Evolutionary conservation across 2,329 filamentous ascomycete genomes (phyloP).

Genomic region (Helicocarpus griseus): DNA sequence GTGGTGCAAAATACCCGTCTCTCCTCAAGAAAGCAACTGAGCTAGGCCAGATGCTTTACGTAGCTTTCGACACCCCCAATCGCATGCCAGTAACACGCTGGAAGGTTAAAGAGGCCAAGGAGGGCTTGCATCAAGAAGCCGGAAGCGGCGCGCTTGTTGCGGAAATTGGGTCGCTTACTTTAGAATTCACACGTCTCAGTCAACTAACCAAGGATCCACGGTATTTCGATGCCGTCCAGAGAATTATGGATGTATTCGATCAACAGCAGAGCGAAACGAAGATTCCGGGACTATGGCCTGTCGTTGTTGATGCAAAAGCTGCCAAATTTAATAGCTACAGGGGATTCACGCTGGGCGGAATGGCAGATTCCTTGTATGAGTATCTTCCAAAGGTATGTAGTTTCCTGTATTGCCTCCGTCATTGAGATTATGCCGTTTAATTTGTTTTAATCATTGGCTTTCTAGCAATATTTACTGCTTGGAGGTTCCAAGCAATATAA

Average conservation of each 20-base stretch:
- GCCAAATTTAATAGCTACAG: slow-evolving; percentile 15
- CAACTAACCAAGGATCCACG: slow-evolving; percentile 27
- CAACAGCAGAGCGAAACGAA: slow-evolving; percentile 23
- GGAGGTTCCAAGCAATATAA: slow-evolving; percentile 39
- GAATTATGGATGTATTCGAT: slow-evolving; percentile 24
- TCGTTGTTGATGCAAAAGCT: slow-evolving; percentile 20
- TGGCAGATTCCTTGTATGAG: slow-evolving; percentile 48
- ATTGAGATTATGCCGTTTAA: not conserved
- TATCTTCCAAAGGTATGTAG: slow-evolving; percentile 53
- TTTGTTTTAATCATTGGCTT: not conserved
- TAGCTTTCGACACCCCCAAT: slow-evolving; percentile 24
- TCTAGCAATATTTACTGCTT: not conserved
- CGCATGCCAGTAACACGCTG: slow-evolving; percentile 12
- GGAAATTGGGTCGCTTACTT: slow-evolving; percentile 27
- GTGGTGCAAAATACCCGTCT: slow-evolving; percentile 28
- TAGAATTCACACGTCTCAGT: slow-evolving; percentile 33
- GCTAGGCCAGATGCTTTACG: slow-evolving; percentile 46
- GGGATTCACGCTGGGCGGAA: slow-evolving; percentile 45
- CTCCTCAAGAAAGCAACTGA: slow-evolving; percentile 44
- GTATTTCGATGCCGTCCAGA: slow-evolving; percentile 27
- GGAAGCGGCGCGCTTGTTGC: slow-evolving; percentile 18
- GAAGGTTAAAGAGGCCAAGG: slow-evolving; percentile 16
- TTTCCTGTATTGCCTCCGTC: not conserved
- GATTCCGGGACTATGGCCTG: slow-evolving; percentile 30
- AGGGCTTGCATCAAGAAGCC: slow-evolving; percentile 16